Percentiles rank a stretch among this genome's conserved stretches.
phyloP scores from a whole-genome alignment of 495 filamentous ascomycete species.

The Podospora australis region DNA sequence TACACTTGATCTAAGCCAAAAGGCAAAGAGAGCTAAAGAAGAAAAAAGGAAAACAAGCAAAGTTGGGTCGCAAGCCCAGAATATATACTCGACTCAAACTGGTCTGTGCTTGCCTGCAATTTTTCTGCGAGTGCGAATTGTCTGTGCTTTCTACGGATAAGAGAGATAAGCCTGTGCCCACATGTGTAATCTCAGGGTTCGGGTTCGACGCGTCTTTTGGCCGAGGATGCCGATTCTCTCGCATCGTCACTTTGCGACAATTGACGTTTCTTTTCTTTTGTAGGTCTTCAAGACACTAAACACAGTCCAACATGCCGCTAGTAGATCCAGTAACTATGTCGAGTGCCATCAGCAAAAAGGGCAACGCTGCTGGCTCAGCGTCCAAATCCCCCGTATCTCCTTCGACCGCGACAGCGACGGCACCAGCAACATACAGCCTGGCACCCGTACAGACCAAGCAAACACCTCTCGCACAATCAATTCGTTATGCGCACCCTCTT shows the following conservation, averaged over 20 bases:
- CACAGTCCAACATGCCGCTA: slow-evolving; percentile 24
- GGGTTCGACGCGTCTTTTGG: slow-evolving; percentile 7
- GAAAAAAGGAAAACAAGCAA: slow-evolving; percentile 13
- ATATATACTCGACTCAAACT: neutral
- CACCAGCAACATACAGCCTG: slow-evolving; percentile 9
- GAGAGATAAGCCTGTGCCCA: neutral
- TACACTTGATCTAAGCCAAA: slow-evolving; percentile 98
- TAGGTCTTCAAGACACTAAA: neutral
- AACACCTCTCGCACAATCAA: slow-evolving; percentile 26
- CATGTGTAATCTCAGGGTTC: slow-evolving; percentile 14
- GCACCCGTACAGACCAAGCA: slow-evolving; percentile 28
- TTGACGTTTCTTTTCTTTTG: neutral
- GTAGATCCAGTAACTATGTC: slow-evolving; percentile 29
- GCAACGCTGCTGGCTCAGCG: too few species aligned
- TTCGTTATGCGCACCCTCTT: slow-evolving; percentile 37
- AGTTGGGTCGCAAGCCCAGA: neutral
- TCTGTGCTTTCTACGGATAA: neutral
- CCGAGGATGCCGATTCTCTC: slow-evolving; percentile 3
- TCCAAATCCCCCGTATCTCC: slow-evolving; percentile 4
- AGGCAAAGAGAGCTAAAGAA: slow-evolving; percentile 44
- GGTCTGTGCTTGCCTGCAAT: slow-evolving; percentile 3
- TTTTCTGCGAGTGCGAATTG: neutral
- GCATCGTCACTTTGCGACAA: too few species aligned
- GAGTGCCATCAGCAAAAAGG: slow-evolving; percentile 16
- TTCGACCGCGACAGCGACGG: neutral